Evolutionary conservation across 768 basidiomycete genomes (phyloP).

Genomic region (Auriculariales sp.): DNA sequence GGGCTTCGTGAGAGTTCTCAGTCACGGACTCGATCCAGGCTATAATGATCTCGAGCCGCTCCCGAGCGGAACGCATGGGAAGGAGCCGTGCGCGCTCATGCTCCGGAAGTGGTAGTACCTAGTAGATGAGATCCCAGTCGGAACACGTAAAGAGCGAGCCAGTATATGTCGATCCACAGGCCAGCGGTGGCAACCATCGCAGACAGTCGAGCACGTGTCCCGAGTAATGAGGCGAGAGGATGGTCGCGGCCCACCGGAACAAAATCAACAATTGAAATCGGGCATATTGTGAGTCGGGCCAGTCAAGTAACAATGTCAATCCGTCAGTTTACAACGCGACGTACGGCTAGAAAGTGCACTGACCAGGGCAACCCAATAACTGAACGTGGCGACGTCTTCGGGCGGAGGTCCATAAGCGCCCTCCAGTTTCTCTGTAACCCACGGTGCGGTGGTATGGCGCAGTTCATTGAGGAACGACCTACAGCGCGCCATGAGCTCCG

Average conservation of each 20-base stretch:
- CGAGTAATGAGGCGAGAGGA: not conserved
- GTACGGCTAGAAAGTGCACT: slow-evolving; percentile 10
- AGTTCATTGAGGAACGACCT: slow-evolving; percentile 47
- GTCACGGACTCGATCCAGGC: slow-evolving; percentile 85
- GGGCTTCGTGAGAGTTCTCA: slow-evolving; percentile 23
- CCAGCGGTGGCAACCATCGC: not conserved
- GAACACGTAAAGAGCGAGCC: too few species aligned
- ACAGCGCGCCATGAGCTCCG: slow-evolving; percentile 37
- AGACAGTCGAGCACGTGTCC: not conserved
- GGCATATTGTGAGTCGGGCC: too few species aligned
- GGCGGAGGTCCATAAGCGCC: slow-evolving; percentile 70
- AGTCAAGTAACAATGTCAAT: too few species aligned
- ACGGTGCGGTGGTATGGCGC: slow-evolving; percentile 65
- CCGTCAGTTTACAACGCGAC: too few species aligned
- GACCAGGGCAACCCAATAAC: slow-evolving; percentile 79
- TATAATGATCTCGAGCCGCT: slow-evolving; percentile 73
- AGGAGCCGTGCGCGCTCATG: slow-evolving; percentile 77
- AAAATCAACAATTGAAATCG: too few species aligned
- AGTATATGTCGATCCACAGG: not conserved
- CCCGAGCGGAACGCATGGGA: slow-evolving; percentile 60
- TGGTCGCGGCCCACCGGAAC: not conserved
- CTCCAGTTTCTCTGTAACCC: slow-evolving; percentile 82
- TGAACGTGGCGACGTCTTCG: slow-evolving; percentile 53
- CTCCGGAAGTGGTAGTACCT: slow-evolving; percentile 80
- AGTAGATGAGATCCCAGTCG: too few species aligned